Evolutionary conservation across 192 early-diverging fungal genomes (phyloP), one percentile per base, ranked within the genome.

Genomic region (Thamnidium elegans): DNA sequence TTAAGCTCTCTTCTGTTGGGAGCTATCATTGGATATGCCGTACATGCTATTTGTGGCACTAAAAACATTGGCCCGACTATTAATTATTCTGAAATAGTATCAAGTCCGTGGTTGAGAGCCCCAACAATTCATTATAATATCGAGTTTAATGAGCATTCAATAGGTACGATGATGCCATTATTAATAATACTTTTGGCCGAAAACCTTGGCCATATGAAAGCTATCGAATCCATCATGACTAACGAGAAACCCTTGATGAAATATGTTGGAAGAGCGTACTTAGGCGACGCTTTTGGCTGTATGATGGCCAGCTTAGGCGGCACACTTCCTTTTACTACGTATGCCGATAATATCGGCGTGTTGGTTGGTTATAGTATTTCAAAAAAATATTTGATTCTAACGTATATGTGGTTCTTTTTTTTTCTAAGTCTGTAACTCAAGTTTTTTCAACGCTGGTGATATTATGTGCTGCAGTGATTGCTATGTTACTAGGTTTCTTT

Each of bases 301-400:
- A 76, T 83, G 7, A 26, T 85, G 4, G 46, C 78, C 1, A 62
- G 66, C 31, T 48, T 62, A 23, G 66, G 62, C 53, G 83, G 83
- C 26, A 68, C 74, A 0, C 54, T 77, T n/a, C 84, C 80, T 21
- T 60, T 75, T 31, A 86, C 83, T 14, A 85, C 84, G 1, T 85
- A 85, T 58, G 83, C 80, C 44, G 83, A 85, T 46, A 85, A 85
- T 58, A 86, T 84, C 66, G 82, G 78, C 36, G 70, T 77, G 39
- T 62, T 82, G 70, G 67, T 52, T 31, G 19, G 13, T 8, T 30
- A 53, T 20, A 30, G 0, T 7, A 36, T 34, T 26, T 31, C 14
- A 9, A n/a, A 20, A 26, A 23, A 1, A 50, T 50, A 21, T 50
- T 21, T 17, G 21, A 8, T 23, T 26, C 26, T 26, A 26, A 26